phyloP scores from a whole-genome alignment of 2,329 filamentous ascomycete species.

The Penicillium psychrosexuale region DNA sequence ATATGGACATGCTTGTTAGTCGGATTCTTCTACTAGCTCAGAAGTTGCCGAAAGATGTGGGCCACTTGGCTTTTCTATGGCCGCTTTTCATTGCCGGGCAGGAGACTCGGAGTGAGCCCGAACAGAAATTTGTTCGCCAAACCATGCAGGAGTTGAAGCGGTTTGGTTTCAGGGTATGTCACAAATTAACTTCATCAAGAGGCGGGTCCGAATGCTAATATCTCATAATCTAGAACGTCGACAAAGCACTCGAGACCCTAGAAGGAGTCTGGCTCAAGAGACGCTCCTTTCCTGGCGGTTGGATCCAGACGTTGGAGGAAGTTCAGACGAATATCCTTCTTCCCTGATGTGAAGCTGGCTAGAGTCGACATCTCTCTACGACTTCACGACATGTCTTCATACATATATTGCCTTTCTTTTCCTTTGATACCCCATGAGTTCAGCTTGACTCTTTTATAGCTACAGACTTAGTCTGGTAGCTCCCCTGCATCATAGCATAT shows the following conservation, averaged over 20 bases:
- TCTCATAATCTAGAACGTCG: constrained; percentile 26
- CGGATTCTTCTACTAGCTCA: constrained; percentile 31
- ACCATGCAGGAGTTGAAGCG: constrained; percentile 30
- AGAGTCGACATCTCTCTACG: neutral
- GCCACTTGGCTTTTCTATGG: constrained; percentile 35
- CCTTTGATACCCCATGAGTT: neutral
- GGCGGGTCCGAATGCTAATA: neutral
- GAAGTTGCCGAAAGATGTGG: constrained; percentile 33
- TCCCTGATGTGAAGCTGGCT: constrained; percentile 17
- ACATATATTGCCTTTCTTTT: neutral
- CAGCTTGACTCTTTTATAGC: neutral
- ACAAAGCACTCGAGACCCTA: constrained; percentile 30
- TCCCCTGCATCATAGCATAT: neutral
- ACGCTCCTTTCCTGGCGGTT: constrained; percentile 32
- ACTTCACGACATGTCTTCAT: neutral
- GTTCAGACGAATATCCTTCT: constrained; percentile 34
- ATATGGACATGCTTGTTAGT: constrained; percentile 30
- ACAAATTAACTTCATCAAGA: neutral
- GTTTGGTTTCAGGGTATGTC: constrained; percentile 30
- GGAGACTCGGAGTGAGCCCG: constrained; percentile 27
- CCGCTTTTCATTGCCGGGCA: constrained; percentile 36
- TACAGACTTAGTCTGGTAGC: neutral
- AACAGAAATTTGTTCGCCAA: constrained; percentile 32
- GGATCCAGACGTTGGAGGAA: constrained; percentile 33
- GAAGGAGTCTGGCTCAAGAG: constrained; percentile 34